phyloP scores from a whole-genome alignment of 345 rosid genomes.

The Linum lewisii region DNA sequence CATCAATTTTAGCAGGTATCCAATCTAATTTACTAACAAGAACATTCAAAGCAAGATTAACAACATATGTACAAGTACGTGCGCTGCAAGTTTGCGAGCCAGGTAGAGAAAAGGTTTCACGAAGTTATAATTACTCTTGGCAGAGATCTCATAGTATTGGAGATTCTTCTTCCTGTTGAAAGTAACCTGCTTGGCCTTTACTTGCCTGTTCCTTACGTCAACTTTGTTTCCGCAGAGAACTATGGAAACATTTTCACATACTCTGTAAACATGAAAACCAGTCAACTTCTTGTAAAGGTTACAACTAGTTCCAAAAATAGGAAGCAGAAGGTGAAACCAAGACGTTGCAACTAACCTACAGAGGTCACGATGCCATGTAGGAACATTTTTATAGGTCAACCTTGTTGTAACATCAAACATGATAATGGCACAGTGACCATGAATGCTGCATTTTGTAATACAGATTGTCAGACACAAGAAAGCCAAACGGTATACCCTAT shows the following conservation, averaged over 20 bases:
- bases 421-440: conserved; percentile 8
- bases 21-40: no score
- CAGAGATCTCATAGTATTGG: conserved; percentile 86
- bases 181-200: conserved; percentile 83
- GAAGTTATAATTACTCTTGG: conserved; percentile 88
- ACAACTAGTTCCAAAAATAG: background rate
- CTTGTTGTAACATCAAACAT: conserved; percentile 7
- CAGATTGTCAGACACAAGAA: background rate
- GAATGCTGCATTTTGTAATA: conserved; percentile 2
- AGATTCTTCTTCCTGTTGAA: conserved; percentile 94
- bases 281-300: background rate
- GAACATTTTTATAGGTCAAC: conserved; percentile 7
- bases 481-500: background rate
- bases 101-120: conserved; percentile 93
- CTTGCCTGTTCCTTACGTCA: conserved; percentile 93
- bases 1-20: background rate
- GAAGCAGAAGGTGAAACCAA: background rate
- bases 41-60: no score
- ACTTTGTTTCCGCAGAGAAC: conserved; percentile 92
- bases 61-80: no score
- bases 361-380: conserved; percentile 12
- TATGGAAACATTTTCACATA: conserved; percentile 84
- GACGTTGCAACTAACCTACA: conserved; percentile 1
- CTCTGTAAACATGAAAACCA: conserved; percentile 26
- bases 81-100: conserved; percentile 87